These are phyloP conservation scores for Baeospora myosura DNA, from an alignment of 1,284 basidiomycete species.

Conservation along the genomic window DNA sequence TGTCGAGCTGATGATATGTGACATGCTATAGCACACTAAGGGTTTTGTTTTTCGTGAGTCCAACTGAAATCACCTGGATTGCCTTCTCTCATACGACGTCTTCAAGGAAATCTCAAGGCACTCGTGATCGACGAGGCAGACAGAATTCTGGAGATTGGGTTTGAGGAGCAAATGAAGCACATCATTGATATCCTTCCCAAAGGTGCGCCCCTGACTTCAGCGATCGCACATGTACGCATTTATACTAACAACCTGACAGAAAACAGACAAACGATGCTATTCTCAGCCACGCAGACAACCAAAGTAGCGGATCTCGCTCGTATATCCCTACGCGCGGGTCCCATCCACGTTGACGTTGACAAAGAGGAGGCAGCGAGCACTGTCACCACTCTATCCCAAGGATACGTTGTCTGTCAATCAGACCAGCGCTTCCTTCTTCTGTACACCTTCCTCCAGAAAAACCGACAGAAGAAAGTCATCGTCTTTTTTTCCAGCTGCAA, in stretches of 20 bases:
- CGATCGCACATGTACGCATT: not conserved
- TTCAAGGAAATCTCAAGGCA: conserved; percentile 91
- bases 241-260: conserved; percentile 40
- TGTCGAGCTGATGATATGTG: not conserved
- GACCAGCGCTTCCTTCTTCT: conserved; percentile 93
- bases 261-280: conserved; percentile 92
- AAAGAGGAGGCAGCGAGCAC: conserved; percentile 85
- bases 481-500: conserved; percentile 99
- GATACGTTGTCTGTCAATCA: conserved; percentile 93
- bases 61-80: too few relatives aligned
- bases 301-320: conserved; percentile 96
- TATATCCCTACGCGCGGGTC: conserved; percentile 91
- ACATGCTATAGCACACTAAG: conserved; percentile 79
- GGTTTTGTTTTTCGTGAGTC: conserved; percentile 93
- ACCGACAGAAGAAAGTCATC: conserved; percentile 95
- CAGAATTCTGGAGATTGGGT: conserved; percentile 95
- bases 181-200: conserved; percentile 87
- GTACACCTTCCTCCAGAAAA: conserved; percentile 95
- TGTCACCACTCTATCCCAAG: conserved; percentile 89
- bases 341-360: conserved; percentile 94
- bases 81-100: too few relatives aligned
- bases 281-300: conserved; percentile 98
- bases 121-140: conserved; percentile 97
- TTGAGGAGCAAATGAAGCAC: conserved; percentile 98
- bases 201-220: conserved; percentile 39